Percentiles rank a stretch among this genome's conserved stretches.
Conservation (phyloP, 2,329 filamentous ascomycete species). For the Colletotrichum sp. region DNA sequence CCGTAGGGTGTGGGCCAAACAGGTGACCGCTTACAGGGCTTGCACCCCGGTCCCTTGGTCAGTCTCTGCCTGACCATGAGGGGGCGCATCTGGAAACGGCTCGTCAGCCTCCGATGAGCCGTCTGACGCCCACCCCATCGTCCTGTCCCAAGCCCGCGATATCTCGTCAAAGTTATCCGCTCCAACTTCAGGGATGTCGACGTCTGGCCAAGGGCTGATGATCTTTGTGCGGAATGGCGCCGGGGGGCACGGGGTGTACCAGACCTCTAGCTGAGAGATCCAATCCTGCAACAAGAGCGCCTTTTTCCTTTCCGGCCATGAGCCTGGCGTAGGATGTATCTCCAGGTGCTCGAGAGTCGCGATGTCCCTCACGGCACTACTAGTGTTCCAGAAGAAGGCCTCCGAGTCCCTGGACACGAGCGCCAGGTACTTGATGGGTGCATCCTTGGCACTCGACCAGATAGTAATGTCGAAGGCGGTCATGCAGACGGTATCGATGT, state of each 20-base stretch:
- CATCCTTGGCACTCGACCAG: not conserved
- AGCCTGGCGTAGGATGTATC: constrained; percentile 1
- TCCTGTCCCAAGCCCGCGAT: not conserved
- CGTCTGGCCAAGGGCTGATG: not conserved
- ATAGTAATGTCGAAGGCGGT: constrained; percentile 1
- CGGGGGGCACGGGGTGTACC: not conserved
- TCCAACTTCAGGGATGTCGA: constrained; percentile 1
- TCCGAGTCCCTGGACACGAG: constrained; percentile 1
- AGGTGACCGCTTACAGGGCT: not conserved
- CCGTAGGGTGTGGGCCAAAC: not conserved
- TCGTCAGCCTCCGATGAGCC: not conserved
- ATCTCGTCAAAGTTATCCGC: constrained; percentile 1
- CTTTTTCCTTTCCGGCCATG: not conserved
- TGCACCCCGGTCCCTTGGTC: not conserved
- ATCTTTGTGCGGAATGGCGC: not conserved
- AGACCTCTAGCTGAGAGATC: not conserved
- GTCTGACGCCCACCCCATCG: not conserved
- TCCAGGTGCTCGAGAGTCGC: not conserved
- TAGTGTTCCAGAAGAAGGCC: constrained; percentile 3
- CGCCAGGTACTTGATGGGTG: not conserved
- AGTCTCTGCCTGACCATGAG: not conserved
- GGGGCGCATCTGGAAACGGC: not conserved
- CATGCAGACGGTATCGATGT: constrained; percentile 1
- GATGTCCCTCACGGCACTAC: not conserved
- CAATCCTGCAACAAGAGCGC: not conserved